Conservation (phyloP, 495 filamentous ascomycete genomes). For the Trichoderma orchidacearum region DNA sequence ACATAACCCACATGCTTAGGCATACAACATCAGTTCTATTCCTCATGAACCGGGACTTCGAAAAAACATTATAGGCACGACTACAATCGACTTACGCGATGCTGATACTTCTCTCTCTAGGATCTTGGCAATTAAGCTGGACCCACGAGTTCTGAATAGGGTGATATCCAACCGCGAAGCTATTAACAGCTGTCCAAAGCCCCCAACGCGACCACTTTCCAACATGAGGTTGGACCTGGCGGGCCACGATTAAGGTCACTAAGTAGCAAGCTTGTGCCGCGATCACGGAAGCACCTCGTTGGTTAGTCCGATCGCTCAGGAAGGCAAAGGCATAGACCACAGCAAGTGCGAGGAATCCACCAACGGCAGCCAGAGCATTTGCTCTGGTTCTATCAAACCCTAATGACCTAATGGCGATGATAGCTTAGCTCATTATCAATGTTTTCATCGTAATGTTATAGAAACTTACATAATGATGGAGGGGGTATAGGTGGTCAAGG, state of each 20-base stretch:
- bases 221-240: conserved; percentile 13
- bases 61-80: background rate
- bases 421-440: background rate
- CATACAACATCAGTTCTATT: background rate
- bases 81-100: conserved; percentile 27
- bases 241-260: conserved; percentile 22
- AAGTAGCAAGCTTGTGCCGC: conserved; percentile 30
- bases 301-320: conserved; percentile 26
- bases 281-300: conserved; percentile 30
- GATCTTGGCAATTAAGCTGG: conserved; percentile 29
- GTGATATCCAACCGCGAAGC: conserved; percentile 27
- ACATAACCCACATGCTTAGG: conserved; percentile 32
- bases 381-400: conserved; percentile 28
- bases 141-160: conserved; percentile 38
- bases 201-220: conserved; percentile 20
- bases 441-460: background rate
- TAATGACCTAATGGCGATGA: conserved; percentile 4
- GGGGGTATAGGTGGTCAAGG: conserved; percentile 20
- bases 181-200: conserved; percentile 29
- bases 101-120: conserved; percentile 32
- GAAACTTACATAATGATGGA: conserved; percentile 15
- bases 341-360: conserved; percentile 24
- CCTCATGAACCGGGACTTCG: no score
- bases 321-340: conserved; percentile 24
- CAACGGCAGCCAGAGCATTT: conserved; percentile 33